A percentile compares a stretch with the other conserved stretches of the same genome.
phyloP scores from a whole-genome alignment of 176 grass and related monocot genomes.

The Musa acuminata region DNA sequence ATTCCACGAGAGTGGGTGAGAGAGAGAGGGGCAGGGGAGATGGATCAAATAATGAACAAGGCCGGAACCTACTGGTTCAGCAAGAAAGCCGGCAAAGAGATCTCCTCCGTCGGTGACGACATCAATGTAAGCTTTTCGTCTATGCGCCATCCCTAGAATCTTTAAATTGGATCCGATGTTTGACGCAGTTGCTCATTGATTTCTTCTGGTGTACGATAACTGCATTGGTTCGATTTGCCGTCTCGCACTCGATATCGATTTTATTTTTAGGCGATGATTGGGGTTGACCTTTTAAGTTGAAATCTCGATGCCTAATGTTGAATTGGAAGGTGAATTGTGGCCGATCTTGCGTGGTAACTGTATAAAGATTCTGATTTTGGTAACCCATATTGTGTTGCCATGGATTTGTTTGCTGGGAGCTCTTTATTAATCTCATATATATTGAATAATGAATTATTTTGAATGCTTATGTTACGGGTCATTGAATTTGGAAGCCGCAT shows the following conservation, averaged over 20 bases:
- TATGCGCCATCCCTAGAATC: not conserved
- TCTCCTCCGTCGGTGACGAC: slow-evolving; percentile 81
- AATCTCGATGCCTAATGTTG: not conserved
- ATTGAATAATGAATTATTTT: too few relatives aligned
- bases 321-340: not conserved
- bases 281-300: not conserved
- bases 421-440: too few relatives aligned
- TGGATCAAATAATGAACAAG: slow-evolving; percentile 93
- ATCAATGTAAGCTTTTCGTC: slow-evolving; percentile 46
- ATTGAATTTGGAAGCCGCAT: too few relatives aligned
- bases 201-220: not conserved
- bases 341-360: not conserved
- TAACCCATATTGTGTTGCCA: not conserved
- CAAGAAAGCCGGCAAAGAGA: slow-evolving; percentile 84
- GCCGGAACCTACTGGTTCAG: slow-evolving; percentile 90
- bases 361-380: not conserved
- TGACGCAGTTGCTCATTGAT: not conserved
- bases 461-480: too few relatives aligned
- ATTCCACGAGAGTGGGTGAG: slow-evolving; percentile 10
- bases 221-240: not conserved
- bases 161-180: not conserved
- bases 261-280: too few relatives aligned
- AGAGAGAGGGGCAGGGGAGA: slow-evolving; percentile 19
- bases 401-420: not conserved
- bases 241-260: not conserved